Base-by-base conservation (phyloP, 768 basidiomycete genomes). In the Lanmaoa pseudosensibilis region DNA sequence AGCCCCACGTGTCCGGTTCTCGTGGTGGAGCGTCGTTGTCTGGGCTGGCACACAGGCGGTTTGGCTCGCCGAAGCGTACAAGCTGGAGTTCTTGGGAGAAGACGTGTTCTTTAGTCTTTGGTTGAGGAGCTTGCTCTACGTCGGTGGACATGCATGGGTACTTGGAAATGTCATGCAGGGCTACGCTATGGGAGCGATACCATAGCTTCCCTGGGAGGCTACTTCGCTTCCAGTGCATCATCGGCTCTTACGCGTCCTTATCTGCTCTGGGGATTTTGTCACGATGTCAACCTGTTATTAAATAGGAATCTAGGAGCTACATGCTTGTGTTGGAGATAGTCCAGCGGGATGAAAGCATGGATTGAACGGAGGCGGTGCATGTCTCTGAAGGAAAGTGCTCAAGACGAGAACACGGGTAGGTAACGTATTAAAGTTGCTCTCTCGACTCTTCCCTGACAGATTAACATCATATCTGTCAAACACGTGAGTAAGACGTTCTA, bases 1-100 rank as follows among this genome's bases (percentile, higher is more conserved):
- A 23, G 79, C 94, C 4, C 89, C 93, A 0, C 78, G 74, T 3
- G 72, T 97, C 0, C 70, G 74, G 1, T 77, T 92, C 44, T 77
- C 85, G 2, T 70, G 73, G 18, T 57, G 70, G 6, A 80, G 81
- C 46, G 46, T 80, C 1, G 75, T 64, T 1, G 75, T 86, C 2
- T 99, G 96, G 96, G 75, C 83, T 0, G 84, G 80, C 0, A 82
- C 81, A 10, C 95, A 98, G 75, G 93, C 82, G 0, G 57, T 94
- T 19, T 99, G 97, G 97, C 81, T 98, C 2, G 79, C 79, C n/a
- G 87, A 90, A 61, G 97, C 94, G 0, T 98, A 94, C 73, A 80
- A 81, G 55, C 81, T 99, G 15, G 97, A 99, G 69, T 94, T 98
- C 69, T 70, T 91, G 30, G 94, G 90, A 0, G 69, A 84, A 55